Evolutionary conservation across 805 yeast genomes (phyloP).

Genomic region (Suhomyces vadensis): DNA sequence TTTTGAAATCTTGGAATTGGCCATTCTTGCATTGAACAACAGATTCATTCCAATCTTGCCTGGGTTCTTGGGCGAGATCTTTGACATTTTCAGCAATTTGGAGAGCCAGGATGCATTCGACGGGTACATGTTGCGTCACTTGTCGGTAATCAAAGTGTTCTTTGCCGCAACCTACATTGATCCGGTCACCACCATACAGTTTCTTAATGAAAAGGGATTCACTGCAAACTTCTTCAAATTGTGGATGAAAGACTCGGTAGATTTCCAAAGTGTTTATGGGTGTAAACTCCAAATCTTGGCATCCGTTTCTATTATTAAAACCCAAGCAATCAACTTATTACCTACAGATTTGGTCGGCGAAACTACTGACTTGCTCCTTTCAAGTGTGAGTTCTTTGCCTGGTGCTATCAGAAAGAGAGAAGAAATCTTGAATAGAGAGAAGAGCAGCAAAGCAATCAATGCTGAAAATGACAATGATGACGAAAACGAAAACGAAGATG

Average conservation of each 20-base stretch:
- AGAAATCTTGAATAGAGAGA: slow-evolving; percentile 43
- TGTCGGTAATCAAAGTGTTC: slow-evolving; percentile 44
- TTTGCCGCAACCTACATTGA: slow-evolving; percentile 42
- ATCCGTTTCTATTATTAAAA: slow-evolving; percentile 40
- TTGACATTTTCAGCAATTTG: slow-evolving; percentile 32
- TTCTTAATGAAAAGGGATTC: slow-evolving; percentile 38
- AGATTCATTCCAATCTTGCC: slow-evolving; percentile 35
- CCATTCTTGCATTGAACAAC: slow-evolving; percentile 20
- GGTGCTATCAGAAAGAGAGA: slow-evolving; percentile 49
- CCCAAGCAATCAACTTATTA: slow-evolving; percentile 27
- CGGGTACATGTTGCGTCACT: slow-evolving; percentile 45
- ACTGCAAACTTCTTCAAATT: slow-evolving; percentile 42
- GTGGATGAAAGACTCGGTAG: slow-evolving; percentile 50
- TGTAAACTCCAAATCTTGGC: slow-evolving; percentile 54
- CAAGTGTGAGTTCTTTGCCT: slow-evolving; percentile 47
- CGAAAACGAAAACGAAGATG: slow-evolving; percentile 31
- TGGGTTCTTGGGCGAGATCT: slow-evolving; percentile 32
- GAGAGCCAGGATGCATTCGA: slow-evolving; percentile 43
- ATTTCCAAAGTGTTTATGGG: slow-evolving; percentile 55
- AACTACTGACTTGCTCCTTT: slow-evolving; percentile 40
- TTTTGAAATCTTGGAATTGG: slow-evolving; percentile 34
- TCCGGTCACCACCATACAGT: slow-evolving; percentile 37
- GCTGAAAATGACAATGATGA: slow-evolving; percentile 21
- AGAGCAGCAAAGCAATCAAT: slow-evolving; percentile 26
- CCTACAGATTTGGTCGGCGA: slow-evolving; percentile 40